phyloP scores from a whole-genome alignment of 2,329 filamentous ascomycete species.

The Claviceps arundinis region DNA sequence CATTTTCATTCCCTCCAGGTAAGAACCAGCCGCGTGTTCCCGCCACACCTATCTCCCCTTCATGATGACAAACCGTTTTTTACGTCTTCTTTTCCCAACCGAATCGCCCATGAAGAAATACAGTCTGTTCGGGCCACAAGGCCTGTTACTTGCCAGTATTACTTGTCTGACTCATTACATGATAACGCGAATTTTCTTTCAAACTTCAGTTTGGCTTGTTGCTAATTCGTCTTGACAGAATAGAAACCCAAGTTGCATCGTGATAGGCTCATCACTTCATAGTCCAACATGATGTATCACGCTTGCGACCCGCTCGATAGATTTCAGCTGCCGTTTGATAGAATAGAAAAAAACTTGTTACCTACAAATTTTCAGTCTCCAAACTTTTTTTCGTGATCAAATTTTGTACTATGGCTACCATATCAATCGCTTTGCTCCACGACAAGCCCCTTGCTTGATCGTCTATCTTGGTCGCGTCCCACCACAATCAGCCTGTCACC shows the following conservation, averaged over 20 bases:
- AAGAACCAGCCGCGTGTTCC: background rate
- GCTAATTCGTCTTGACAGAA: background rate
- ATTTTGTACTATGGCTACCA: too few species aligned
- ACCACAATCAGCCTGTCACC: too few species aligned
- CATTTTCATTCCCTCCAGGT: background rate
- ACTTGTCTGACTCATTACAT: slow-evolving; percentile 51
- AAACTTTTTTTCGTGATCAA: background rate
- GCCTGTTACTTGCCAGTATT: slow-evolving; percentile 89
- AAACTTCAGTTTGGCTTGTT: background rate
- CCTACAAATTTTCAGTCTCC: background rate
- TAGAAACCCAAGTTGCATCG: background rate
- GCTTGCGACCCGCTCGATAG: background rate
- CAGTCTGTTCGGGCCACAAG: slow-evolving; percentile 52
- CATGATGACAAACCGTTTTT: slow-evolving; percentile 56
- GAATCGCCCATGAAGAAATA: slow-evolving; percentile 78
- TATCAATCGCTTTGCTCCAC: too few species aligned
- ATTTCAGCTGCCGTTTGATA: background rate
- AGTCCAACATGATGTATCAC: too few species aligned
- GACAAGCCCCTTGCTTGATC: too few species aligned
- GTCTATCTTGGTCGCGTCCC: too few species aligned
- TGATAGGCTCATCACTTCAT: background rate
- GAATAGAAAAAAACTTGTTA: background rate
- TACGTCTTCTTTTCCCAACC: slow-evolving; percentile 77
- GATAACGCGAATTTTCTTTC: slow-evolving; percentile 6
- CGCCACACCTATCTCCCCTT: background rate